These are phyloP conservation scores for Cenococcum geophilum DNA, from an alignment of 495 filamentous ascomycete species.

Conservation along the genomic window DNA sequence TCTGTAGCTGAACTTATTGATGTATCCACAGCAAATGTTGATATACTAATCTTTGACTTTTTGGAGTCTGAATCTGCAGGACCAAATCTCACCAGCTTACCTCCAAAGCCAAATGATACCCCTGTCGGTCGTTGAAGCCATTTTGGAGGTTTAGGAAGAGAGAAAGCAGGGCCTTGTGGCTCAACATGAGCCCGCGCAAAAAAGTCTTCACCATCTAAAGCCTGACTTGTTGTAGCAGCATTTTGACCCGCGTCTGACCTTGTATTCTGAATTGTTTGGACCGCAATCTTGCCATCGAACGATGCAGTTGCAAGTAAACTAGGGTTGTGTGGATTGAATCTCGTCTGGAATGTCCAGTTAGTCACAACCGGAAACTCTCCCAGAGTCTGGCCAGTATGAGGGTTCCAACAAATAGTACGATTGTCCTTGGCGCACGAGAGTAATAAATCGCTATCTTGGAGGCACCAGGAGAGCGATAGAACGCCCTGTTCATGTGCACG, in stretches of 20 bases:
- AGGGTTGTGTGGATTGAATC: conserved; percentile 91
- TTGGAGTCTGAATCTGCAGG: conserved; percentile 50
- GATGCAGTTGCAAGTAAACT: conserved; percentile 87
- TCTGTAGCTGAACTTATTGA: conserved; percentile 76
- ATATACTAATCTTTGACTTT: conserved; percentile 75
- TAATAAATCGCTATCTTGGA: conserved; percentile 81
- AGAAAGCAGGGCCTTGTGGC: conserved; percentile 81
- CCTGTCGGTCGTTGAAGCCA: conserved; percentile 85
- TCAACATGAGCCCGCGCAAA: conserved; percentile 89
- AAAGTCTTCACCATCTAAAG: conserved; percentile 89
- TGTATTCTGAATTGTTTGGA: conserved; percentile 91
- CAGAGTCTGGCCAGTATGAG: conserved; percentile 74
- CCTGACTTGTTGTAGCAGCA: conserved; percentile 55
- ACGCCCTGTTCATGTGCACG: conserved; percentile 88
- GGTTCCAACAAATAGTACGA: conserved; percentile 91
- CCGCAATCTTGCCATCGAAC: conserved; percentile 88
- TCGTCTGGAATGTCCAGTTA: conserved; percentile 96
- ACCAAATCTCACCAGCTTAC: conserved; percentile 77
- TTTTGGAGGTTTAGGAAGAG: conserved; percentile 75
- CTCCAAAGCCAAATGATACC: conserved; percentile 92
- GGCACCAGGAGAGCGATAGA: conserved; percentile 92
- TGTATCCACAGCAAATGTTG: conserved; percentile 79
- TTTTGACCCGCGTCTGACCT: conserved; percentile 47
- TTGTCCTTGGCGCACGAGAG: conserved; percentile 97
- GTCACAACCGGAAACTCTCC: conserved; percentile 96